Evolutionary conservation across 2,329 filamentous ascomycete genomes (phyloP).

Genomic region (Mariannaea sp.): DNA sequence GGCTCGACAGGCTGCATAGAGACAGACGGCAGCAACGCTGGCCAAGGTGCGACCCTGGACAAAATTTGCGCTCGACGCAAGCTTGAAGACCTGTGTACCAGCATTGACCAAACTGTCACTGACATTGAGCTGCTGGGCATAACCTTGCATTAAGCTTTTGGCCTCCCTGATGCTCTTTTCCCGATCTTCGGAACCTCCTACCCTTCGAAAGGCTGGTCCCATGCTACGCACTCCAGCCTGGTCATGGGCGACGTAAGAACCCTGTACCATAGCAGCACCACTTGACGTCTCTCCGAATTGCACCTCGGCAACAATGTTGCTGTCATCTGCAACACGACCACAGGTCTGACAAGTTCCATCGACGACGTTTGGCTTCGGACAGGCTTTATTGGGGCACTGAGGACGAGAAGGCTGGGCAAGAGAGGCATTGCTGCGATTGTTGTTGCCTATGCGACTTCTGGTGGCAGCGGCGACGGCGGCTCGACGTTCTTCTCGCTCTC

Average conservation of each 20-base stretch:
- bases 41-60: constrained; percentile 84
- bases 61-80: constrained; percentile 75
- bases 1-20: constrained; percentile 86
- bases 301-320: constrained; percentile 90
- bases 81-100: constrained; percentile 75
- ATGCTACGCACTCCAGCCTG: constrained; percentile 77
- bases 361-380: constrained; percentile 64
- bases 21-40: constrained; percentile 85
- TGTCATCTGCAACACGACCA: constrained; percentile 81
- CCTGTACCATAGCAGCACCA: constrained; percentile 88
- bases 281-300: constrained; percentile 86
- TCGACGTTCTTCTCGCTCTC: constrained; percentile 55
- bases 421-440: constrained; percentile 40
- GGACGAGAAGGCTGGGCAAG: constrained; percentile 44
- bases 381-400: constrained; percentile 63
- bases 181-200: constrained; percentile 62
- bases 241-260: constrained; percentile 83
- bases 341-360: constrained; percentile 80
- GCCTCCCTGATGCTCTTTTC: constrained; percentile 65
- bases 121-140: constrained; percentile 63
- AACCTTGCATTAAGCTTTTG: constrained; percentile 63
- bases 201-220: constrained; percentile 64
- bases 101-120: constrained; percentile 66
- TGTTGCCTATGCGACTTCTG: constrained; percentile 35
- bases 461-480: constrained; percentile 42